Percentiles rank a stretch among this genome's conserved stretches.
These are phyloP conservation scores for Parastagonospora avenae DNA, from an alignment of 2,329 filamentous ascomycete species.

Conservation along the genomic window DNA sequence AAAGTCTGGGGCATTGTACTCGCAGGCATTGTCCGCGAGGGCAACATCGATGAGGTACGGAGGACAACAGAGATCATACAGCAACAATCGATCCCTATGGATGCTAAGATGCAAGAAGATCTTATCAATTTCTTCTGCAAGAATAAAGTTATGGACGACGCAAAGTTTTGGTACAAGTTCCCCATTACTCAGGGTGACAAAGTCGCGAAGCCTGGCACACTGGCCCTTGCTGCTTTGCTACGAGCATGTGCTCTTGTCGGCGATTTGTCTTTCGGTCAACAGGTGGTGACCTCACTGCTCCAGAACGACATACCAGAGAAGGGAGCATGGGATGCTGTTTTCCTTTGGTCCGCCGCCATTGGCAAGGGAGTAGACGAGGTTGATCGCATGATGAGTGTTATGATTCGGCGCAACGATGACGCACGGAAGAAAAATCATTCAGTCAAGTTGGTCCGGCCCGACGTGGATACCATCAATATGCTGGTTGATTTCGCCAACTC, in stretches of 20 bases:
- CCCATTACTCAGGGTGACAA: slow-evolving; percentile 37
- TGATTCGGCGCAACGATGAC: slow-evolving; percentile 59
- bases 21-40: slow-evolving; percentile 66
- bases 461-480: slow-evolving; percentile 75
- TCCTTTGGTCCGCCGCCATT: slow-evolving; percentile 76
- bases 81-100: slow-evolving; percentile 44
- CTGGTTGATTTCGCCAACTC: slow-evolving; percentile 75
- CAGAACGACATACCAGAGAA: slow-evolving; percentile 47
- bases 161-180: slow-evolving; percentile 70
- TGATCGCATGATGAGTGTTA: slow-evolving; percentile 72
- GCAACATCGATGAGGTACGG: slow-evolving; percentile 63
- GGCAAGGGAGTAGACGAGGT: slow-evolving; percentile 75
- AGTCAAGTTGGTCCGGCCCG: slow-evolving; percentile 54
- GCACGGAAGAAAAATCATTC: slow-evolving; percentile 44
- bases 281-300: slow-evolving; percentile 49
- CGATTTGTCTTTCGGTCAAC: slow-evolving; percentile 46
- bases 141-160: slow-evolving; percentile 62
- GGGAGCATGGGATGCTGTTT: slow-evolving; percentile 70
- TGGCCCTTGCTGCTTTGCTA: slow-evolving; percentile 62
- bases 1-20: slow-evolving; percentile 52
- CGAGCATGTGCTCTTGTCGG: slow-evolving; percentile 57
- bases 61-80: slow-evolving; percentile 61
- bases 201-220: slow-evolving; percentile 7
- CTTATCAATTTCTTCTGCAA: slow-evolving; percentile 68
- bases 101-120: slow-evolving; percentile 49